Base-by-base conservation (phyloP, 495 filamentous ascomycete genomes). In the Penicillium lividum region DNA sequence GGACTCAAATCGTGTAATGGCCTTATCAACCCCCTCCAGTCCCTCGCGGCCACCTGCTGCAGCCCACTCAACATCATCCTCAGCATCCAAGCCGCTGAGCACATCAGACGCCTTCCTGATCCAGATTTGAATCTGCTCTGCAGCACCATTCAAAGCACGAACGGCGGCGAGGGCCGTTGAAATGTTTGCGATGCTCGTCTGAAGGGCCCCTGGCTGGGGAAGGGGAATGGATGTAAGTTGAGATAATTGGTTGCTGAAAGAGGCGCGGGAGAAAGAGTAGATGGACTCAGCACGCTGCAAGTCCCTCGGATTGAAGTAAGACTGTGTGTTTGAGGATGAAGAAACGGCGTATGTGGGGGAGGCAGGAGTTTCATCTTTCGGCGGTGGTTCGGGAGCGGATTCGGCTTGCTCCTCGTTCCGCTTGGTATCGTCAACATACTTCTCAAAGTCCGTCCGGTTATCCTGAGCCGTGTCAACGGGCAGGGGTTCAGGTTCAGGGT, bases 61-160 rank as follows among this genome's bases (percentile, higher is more conserved):
- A 13, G 94, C 92, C 94, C 94, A 98, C 66, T 97, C 92, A 22
- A 97, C 90, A 64, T 98, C 93, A 73, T 98, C 94, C 59, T 97
- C 93, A 13, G 91, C 88, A 69, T 97, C 90, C 25, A 98, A 73
- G 0, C 91, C 90, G 54, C 78, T 83, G 28, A 98, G 82, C 9
- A 97, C 91, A 57, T 94, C 90, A 0, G 85, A 87, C 1, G 94
- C 92, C 68, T 96, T 96, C 59, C 82, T 81, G 57, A 97, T 93
- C 94, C 94, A 98, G 54, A 86, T 86, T 46, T 87, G 84, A 51
- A 98, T 98, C 71, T 97, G 91, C 53, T 93, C 89, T 25, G 93
- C 91, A 9, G 93, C 89, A 51, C 84, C 84, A 57, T 87, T 85
- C 54, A 98, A 76, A 0, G 89, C 90, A 49, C 83, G 85, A 6